Evolutionary conservation across 768 basidiomycete species (phyloP), one percentile per base, ranked within the genome.

Genomic region (Mycena metata): DNA sequence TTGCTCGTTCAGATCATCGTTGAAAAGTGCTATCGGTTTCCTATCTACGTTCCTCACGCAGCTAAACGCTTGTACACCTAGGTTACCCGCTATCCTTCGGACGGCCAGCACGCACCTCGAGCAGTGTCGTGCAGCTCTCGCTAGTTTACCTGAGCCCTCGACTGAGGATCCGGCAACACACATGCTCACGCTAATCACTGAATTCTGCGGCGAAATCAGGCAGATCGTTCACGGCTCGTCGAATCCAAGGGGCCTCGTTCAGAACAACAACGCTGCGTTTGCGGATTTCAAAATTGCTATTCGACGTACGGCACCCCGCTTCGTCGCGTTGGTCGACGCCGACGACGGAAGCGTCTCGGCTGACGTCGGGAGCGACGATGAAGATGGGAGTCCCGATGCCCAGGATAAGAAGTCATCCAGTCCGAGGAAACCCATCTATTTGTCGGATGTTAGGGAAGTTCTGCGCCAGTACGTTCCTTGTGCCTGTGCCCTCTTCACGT

Each of bases 1-100:
- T 74, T 79, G 5, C 75, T 86, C 3, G 76, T 80, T 8, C 56
- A 75, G 12, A 76, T 81, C 42, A 84, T 85, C 15, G 16, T 19
- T 19, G 55, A 69, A 8, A 67, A 15, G 60, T 64, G 39, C 19
- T 59, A 30, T 30, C 30, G 9, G 5, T 19, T 26, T 17, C 24
- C 58, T 51, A 19, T 24, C 6, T 30, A 30, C 30, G 30, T 30
- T 30, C 3, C 30, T 3, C 30, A 3, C 30, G 30, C 30, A 6
- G 30, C 30, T 30, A 6, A 30, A 30, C n/a, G n/a, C n/a, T n/a
- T n/a, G n/a, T 30, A 30, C 30, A 30, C 30, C 30, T 19, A 69
- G 64, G 33, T 39, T 69, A 0, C 69, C 69, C 1, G 6, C 2
- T 0, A 65, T 42, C 80, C 79, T 0, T 71, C 63, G 19, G 73